phyloP scores from a whole-genome alignment of 331 rosid species.

The Malus hybrid region DNA sequence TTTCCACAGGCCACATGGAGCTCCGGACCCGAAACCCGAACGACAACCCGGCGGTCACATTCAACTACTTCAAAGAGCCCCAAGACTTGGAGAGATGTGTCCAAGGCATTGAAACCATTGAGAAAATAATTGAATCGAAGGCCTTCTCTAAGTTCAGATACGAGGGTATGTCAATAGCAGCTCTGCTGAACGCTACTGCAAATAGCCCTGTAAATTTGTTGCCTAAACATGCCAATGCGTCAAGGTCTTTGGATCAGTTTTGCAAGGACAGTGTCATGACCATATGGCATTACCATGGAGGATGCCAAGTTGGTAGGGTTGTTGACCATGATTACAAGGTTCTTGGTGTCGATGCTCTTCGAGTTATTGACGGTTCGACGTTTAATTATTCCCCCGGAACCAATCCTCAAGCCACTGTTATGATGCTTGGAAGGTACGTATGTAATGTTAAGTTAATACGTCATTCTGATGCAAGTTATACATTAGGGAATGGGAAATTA shows the following conservation, averaged over 20 bases:
- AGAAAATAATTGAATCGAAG: slow-evolving; percentile 48
- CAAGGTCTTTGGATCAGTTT: slow-evolving; percentile 54
- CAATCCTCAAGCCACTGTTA: slow-evolving; percentile 84
- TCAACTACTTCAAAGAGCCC: slow-evolving; percentile 74
- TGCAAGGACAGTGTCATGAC: slow-evolving; percentile 85
- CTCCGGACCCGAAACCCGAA: slow-evolving; percentile 51
- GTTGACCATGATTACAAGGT: slow-evolving; percentile 58
- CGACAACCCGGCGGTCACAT: slow-evolving; percentile 72
- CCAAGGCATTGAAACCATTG: slow-evolving; percentile 43
- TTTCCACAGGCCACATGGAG: slow-evolving; percentile 57
- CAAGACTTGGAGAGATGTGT: slow-evolving; percentile 63
- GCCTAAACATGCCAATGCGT: slow-evolving; percentile 49
- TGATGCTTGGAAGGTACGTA: slow-evolving; percentile 86
- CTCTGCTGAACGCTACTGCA: slow-evolving; percentile 53
- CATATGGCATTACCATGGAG: slow-evolving; percentile 95
- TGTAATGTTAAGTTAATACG: no score
- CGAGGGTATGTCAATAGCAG: slow-evolving; percentile 14
- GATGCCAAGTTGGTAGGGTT: slow-evolving; percentile 68
- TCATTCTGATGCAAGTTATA: no score
- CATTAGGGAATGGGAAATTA: no score
- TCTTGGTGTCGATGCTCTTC: slow-evolving; percentile 52
- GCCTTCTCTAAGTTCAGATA: slow-evolving; percentile 46
- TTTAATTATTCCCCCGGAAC: slow-evolving; percentile 76
- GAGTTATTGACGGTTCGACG: slow-evolving; percentile 85
- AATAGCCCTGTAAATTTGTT: slow-evolving; percentile 50